These are phyloP conservation scores for Heracleum sosnowskyi DNA, from an alignment of 129 eudicot genomes.

Conservation along the genomic window DNA sequence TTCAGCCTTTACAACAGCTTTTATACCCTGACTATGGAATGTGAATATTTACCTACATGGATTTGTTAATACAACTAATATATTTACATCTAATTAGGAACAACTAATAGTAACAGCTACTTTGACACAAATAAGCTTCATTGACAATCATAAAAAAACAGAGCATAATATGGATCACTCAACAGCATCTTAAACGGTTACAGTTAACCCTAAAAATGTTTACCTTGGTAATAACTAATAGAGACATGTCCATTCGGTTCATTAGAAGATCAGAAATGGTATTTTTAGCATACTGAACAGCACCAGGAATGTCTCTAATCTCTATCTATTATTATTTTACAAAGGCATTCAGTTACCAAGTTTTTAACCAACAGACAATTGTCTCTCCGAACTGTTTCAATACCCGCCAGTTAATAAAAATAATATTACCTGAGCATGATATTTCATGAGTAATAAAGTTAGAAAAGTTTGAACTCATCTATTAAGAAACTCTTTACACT, in stretches of 20 bases:
- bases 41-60: no score
- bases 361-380: conserved; percentile 89
- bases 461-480: neutral
- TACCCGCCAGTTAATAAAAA: conserved; percentile 42
- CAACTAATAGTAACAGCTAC: no score
- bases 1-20: no score
- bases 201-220: neutral
- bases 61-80: no score
- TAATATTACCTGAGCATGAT: neutral
- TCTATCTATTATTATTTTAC: conserved; percentile 81
- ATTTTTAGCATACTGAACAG: conserved; percentile 78
- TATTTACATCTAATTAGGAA: no score
- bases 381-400: conserved; percentile 97
- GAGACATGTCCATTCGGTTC: conserved; percentile 94
- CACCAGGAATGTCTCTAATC: conserved; percentile 87
- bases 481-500: no score
- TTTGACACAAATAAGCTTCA: no score
- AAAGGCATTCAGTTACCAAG: conserved; percentile 80
- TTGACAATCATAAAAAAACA: no score
- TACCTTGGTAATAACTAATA: conserved; percentile 93
- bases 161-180: neutral
- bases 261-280: conserved; percentile 87
- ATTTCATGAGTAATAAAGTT: neutral
- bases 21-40: no score
- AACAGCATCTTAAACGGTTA: neutral